phyloP scores from a whole-genome alignment of 2,329 filamentous ascomycete species.

The Hypomyces perniciosus region DNA sequence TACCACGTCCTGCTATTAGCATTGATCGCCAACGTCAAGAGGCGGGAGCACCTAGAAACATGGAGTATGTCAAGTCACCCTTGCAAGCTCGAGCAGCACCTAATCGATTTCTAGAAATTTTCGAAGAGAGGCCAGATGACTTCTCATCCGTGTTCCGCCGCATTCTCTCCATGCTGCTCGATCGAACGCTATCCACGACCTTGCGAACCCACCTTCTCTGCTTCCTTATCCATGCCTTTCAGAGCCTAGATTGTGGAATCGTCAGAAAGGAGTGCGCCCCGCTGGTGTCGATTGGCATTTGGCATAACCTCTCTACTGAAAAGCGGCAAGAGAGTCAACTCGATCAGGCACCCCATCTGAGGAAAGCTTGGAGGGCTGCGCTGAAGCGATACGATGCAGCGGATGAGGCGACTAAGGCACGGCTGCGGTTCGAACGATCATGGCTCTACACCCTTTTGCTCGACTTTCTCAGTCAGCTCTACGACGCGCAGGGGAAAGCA shows the following conservation, averaged over 20 bases:
- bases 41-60: conserved; percentile 75
- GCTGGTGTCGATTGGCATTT: conserved; percentile 87
- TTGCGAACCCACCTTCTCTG: conserved; percentile 78
- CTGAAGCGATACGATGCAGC: conserved; percentile 81
- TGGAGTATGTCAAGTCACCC: conserved; percentile 57
- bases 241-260: conserved; percentile 81
- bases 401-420: conserved; percentile 71
- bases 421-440: conserved; percentile 81
- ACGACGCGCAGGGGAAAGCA: conserved; percentile 46
- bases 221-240: conserved; percentile 87
- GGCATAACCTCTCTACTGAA: conserved; percentile 86
- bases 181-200: conserved; percentile 56
- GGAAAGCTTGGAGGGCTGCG: conserved; percentile 86
- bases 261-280: conserved; percentile 96
- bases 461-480: conserved; percentile 72
- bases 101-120: conserved; percentile 52
- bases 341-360: conserved; percentile 65
- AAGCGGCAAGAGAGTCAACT: conserved; percentile 66
- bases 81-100: conserved; percentile 4
- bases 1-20: conserved; percentile 85
- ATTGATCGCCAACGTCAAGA: conserved; percentile 80
- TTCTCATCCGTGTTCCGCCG: conserved; percentile 89
- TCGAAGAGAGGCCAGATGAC: conserved; percentile 68
- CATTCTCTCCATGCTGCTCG: conserved; percentile 78
- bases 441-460: conserved; percentile 87